Evolutionary conservation across 306 rosid genomes (phyloP).

Genomic region (Neltuma alba): DNA sequence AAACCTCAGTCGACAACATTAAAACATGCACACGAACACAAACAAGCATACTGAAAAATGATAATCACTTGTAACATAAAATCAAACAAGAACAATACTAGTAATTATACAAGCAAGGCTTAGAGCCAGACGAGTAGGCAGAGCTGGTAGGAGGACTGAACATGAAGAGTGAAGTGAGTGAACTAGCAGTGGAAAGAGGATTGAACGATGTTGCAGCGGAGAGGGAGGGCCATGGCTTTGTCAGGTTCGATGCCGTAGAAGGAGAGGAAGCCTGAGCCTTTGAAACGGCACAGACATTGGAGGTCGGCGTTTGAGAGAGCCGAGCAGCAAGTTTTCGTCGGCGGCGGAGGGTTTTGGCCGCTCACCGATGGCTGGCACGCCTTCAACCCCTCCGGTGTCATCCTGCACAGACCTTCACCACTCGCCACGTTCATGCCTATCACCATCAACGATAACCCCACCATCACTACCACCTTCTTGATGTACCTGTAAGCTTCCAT

Average conservation of each 20-base stretch:
- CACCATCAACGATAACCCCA: not conserved
- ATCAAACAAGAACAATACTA: not conserved
- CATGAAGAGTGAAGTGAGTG: too few species aligned
- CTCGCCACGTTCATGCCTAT: not conserved
- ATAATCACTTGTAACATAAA: not conserved
- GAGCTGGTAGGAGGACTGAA: too few species aligned
- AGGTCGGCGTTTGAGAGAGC: conserved; percentile 44
- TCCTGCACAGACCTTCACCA: not conserved
- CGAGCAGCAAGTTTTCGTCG: conserved; percentile 35
- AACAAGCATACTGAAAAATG: not conserved
- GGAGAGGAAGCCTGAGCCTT: conserved; percentile 33
- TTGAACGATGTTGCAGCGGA: conserved; percentile 38
- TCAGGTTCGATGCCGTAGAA: conserved; percentile 38
- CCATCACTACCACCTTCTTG: not conserved
- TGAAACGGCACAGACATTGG: conserved; percentile 48
- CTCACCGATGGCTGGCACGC: conserved; percentile 42
- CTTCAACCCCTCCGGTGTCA: not conserved
- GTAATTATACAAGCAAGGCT: too few species aligned
- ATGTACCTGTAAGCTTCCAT: not conserved
- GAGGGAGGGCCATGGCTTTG: conserved; percentile 54
- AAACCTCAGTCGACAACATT: too few species aligned
- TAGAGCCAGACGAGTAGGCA: too few species aligned
- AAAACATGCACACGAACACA: too few species aligned
- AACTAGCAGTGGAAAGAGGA: conserved; percentile 39
- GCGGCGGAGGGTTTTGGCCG: conserved; percentile 18